Conservation (phyloP, 2,329 filamentous ascomycete species). For the Fusarium sp. region DNA sequence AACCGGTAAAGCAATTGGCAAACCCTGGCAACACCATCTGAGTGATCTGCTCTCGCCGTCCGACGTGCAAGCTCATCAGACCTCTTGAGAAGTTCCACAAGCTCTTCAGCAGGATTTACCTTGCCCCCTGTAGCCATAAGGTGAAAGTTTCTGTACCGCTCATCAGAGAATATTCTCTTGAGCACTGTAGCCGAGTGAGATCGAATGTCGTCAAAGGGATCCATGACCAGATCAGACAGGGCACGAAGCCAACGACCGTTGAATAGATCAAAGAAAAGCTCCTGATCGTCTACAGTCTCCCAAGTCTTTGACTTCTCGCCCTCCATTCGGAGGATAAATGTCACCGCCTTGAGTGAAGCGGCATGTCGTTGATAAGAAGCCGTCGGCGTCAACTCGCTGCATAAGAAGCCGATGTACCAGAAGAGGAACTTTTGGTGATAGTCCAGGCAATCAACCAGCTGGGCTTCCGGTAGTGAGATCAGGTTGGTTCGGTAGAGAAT, state of each 20-base stretch:
- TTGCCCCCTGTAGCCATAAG: slow-evolving; percentile 28
- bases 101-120: slow-evolving; percentile 44
- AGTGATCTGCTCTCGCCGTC: slow-evolving; percentile 90
- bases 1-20: slow-evolving; percentile 77
- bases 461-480: slow-evolving; percentile 52
- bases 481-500: slow-evolving; percentile 55
- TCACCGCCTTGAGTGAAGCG: slow-evolving; percentile 78
- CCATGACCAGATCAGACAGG: slow-evolving; percentile 82
- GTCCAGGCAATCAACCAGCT: slow-evolving; percentile 54
- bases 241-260: slow-evolving; percentile 68
- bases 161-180: slow-evolving; percentile 59
- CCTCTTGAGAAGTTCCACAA: slow-evolving; percentile 61
- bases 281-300: slow-evolving; percentile 55
- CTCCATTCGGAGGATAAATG: slow-evolving; percentile 75
- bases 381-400: slow-evolving; percentile 79
- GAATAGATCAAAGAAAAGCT: slow-evolving; percentile 56
- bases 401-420: slow-evolving; percentile 81
- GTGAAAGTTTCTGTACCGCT: slow-evolving; percentile 47
- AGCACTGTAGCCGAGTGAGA: slow-evolving; percentile 66
- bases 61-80: slow-evolving; percentile 70
- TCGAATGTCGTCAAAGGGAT: slow-evolving; percentile 94
- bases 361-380: slow-evolving; percentile 93
- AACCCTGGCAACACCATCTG: slow-evolving; percentile 86
- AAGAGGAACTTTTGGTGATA: slow-evolving; percentile 74
- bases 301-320: slow-evolving; percentile 64